Base-by-base conservation (phyloP, 345 rosid species). In the Luvunga scandens region DNA sequence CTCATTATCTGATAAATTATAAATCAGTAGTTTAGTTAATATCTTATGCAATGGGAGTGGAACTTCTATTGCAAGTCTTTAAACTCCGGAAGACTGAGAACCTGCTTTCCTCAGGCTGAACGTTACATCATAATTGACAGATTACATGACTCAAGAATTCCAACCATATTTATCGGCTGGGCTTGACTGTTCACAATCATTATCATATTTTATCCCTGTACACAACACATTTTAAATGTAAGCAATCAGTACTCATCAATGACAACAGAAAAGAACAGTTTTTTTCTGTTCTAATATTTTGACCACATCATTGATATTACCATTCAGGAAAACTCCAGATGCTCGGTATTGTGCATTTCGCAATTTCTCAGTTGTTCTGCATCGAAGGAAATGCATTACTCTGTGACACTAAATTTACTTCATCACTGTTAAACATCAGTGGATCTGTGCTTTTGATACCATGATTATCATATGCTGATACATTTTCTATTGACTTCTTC, bases 191-290 rank as follows among this genome's bases (percentile, higher is more conserved):
- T 42, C 42, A 21, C 16, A 42, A 61, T 79, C 73, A 73, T 62
- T 60, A 6, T 57, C 76, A 66, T 76, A 81, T 75, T 82, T 80
- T 31, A 79, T 34, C 79, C 82, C 88, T 85, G 81, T 24, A 78
- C 70, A 80, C 65, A 36, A 64, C 73, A 70, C 6, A 71, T 53
- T 34, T 66, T 63, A 75, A 66, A 36, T 62, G 36, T 16, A 39
- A 72, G 28, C 19, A 36, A 63, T 45, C 50, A 69, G 61, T 50
- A 75, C 14, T 76, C n/a, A 76, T 72, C 38, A 78, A 63, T 31
- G 60, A 61, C 69, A 24, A 7, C n/a, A 30, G 27, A 56, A 70
- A 45, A 5, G 57, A 2, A 22, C 50, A 65, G 2, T 24, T 27
- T 34, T 36, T 70, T 69, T 64, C 16, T 55, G n/a, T 38, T 30